A percentile compares a stretch with the other conserved stretches of the same genome.
Conservation (phyloP, 2,329 filamentous ascomycete genomes). For the Pseudopyricularia javanii region DNA sequence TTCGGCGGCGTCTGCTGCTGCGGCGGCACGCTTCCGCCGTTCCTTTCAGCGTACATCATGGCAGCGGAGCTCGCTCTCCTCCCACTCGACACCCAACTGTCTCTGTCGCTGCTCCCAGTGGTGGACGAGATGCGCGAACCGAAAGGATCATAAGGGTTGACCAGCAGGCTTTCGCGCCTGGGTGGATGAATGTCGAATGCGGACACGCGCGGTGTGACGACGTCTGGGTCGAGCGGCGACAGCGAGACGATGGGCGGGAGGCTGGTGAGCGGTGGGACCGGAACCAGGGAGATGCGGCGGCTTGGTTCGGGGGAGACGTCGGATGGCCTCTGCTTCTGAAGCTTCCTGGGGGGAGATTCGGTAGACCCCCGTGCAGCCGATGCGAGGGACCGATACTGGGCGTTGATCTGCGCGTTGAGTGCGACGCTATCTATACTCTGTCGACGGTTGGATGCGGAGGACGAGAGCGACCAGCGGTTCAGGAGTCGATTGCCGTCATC, state of each 20-base stretch:
- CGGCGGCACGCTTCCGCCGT: conserved; percentile 10
- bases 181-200: conserved; percentile 2
- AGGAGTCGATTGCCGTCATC: conserved; percentile 33
- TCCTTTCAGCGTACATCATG: conserved; percentile 20
- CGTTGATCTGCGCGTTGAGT: conserved; percentile 14
- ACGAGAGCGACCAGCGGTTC: conserved; percentile 42
- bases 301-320: too few species aligned
- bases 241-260: conserved; percentile 28
- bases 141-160: background rate
- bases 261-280: conserved; percentile 19
- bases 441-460: conserved; percentile 23
- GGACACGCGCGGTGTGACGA: conserved; percentile 7
- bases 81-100: background rate
- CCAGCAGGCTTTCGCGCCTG: background rate
- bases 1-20: conserved; percentile 2
- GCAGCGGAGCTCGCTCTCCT: conserved; percentile 3
- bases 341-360: conserved; percentile 16
- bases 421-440: conserved; percentile 30
- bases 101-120: background rate
- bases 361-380: conserved; percentile 6
- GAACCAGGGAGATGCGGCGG: conserved; percentile 8
- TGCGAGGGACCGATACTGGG: background rate
- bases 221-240: conserved; percentile 24
- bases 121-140: background rate
- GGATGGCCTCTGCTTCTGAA: conserved; percentile 23